Percentiles rank a stretch among this genome's conserved stretches.
Evolutionary conservation across 371 early-diverging fungal species (phyloP).

Genomic region (Mortierella sp.): DNA sequence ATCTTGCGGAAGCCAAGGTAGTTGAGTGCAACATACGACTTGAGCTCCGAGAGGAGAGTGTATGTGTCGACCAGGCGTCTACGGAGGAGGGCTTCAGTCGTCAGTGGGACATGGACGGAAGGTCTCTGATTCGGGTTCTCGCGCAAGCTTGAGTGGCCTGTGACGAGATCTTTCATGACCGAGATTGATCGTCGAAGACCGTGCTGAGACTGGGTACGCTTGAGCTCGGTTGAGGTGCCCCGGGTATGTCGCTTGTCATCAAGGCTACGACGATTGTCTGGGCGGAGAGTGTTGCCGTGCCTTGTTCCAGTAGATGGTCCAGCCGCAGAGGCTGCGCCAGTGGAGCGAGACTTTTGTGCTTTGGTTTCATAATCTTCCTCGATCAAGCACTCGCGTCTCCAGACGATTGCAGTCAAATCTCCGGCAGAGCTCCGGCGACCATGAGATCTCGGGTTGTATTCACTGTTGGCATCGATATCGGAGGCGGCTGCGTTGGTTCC

Average conservation of each 20-base stretch:
- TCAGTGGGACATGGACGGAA: slow-evolving; percentile 34
- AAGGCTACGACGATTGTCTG: slow-evolving; percentile 8
- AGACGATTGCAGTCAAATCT: slow-evolving; percentile 50
- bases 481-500: slow-evolving; percentile 18
- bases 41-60: slow-evolving; percentile 77
- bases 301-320: too few relatives aligned
- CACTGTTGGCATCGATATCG: slow-evolving; percentile 31
- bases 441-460: slow-evolving; percentile 24
- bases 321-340: too few relatives aligned
- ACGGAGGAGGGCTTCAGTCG: slow-evolving; percentile 44
- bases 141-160: slow-evolving; percentile 12
- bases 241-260: neutral
- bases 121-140: slow-evolving; percentile 40
- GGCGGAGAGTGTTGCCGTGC: neutral
- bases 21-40: slow-evolving; percentile 94
- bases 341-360: neutral
- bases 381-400: slow-evolving; percentile 48
- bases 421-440: slow-evolving; percentile 33
- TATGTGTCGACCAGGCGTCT: slow-evolving; percentile 49
- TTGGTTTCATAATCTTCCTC: slow-evolving; percentile 30
- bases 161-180: slow-evolving; percentile 32
- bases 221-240: neutral
- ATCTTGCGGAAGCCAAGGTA: slow-evolving; percentile 95
- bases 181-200: slow-evolving; percentile 19
- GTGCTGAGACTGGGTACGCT: slow-evolving; percentile 13